phyloP scores from a whole-genome alignment of 2,329 filamentous ascomycete genomes.

The Simplicillium sp. region DNA sequence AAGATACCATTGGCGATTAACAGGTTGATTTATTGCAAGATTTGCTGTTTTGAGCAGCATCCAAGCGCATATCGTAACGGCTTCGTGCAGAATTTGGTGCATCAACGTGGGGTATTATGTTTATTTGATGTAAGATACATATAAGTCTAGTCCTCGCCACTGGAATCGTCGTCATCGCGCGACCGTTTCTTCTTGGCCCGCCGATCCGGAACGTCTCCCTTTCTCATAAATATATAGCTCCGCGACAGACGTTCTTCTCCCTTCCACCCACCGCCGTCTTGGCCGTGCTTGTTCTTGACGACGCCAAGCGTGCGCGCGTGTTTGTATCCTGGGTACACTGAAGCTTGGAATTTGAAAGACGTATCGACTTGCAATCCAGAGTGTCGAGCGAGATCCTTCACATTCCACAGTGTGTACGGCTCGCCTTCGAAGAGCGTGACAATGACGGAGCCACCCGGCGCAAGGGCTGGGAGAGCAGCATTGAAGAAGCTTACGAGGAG shows the following conservation, averaged over 20 bases:
- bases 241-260: constrained; percentile 36
- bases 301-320: constrained; percentile 67
- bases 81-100: too few species aligned
- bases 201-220: constrained; percentile 33
- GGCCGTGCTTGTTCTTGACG: constrained; percentile 37
- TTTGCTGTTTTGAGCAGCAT: constrained; percentile 5
- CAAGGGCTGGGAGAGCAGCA: constrained; percentile 39
- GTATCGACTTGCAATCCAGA: constrained; percentile 58
- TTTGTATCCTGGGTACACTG: constrained; percentile 62
- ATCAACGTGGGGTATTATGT: too few species aligned
- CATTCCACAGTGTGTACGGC: constrained; percentile 94
- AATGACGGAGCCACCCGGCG: constrained; percentile 52
- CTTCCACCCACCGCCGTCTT: constrained; percentile 30
- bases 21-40: too few species aligned
- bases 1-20: too few species aligned
- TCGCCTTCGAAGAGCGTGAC: constrained; percentile 89
- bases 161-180: constrained; percentile 21
- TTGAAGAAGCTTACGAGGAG: constrained; percentile 62
- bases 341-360: constrained; percentile 60
- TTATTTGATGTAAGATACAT: too few species aligned
- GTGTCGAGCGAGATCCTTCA: constrained; percentile 77
- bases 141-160: constrained; percentile 14
- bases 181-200: constrained; percentile 20
- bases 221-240: constrained; percentile 54
- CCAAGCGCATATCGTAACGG: constrained; percentile 3